A percentile compares a stretch with the other conserved stretches of the same genome.
phyloP scores from a whole-genome alignment of 164 flowering plant species.

The Magnolia sinica region DNA sequence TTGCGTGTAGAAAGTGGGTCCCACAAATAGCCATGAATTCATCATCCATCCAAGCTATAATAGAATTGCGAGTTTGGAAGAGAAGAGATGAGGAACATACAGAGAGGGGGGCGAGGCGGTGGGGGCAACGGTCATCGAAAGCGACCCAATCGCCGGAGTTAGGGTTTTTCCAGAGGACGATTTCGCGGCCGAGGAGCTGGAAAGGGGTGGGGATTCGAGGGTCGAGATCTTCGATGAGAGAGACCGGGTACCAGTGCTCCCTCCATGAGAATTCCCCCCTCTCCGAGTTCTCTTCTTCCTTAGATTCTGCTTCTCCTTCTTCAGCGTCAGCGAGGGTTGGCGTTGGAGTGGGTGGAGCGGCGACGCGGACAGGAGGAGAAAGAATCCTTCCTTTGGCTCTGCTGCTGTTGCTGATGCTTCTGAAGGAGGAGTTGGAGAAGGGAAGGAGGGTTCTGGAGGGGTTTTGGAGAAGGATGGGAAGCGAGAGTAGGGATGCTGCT shows the following conservation, averaged over 20 bases:
- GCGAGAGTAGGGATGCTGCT: not conserved
- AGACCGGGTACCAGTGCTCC: constrained; percentile 97
- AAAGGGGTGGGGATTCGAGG: constrained; percentile 69
- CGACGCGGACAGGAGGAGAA: not conserved
- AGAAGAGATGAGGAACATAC: constrained; percentile 26
- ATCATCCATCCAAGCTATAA: no score
- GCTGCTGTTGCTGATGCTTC: not conserved
- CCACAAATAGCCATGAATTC: no score
- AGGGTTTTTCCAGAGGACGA: constrained; percentile 82
- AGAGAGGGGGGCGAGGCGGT: constrained; percentile 92
- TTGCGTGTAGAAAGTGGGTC: no score
- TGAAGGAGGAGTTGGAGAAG: not conserved
- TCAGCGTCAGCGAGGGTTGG: not conserved
- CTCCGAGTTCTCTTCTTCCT: not conserved
- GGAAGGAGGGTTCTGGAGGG: not conserved
- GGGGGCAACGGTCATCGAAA: constrained; percentile 91
- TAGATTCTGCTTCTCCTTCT: not conserved
- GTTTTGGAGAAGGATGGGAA: not conserved
- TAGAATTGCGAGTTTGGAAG: no score
- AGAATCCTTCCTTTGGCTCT: not conserved
- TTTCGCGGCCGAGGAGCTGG: constrained; percentile 86
- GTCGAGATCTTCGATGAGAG: constrained; percentile 84
- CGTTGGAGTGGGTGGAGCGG: constrained; percentile 1
- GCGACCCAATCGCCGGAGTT: constrained; percentile 65
- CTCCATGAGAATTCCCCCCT: constrained; percentile 63